phyloP scores from a whole-genome alignment of 352 stramenopile genomes.

The Phytophthora quininea region DNA sequence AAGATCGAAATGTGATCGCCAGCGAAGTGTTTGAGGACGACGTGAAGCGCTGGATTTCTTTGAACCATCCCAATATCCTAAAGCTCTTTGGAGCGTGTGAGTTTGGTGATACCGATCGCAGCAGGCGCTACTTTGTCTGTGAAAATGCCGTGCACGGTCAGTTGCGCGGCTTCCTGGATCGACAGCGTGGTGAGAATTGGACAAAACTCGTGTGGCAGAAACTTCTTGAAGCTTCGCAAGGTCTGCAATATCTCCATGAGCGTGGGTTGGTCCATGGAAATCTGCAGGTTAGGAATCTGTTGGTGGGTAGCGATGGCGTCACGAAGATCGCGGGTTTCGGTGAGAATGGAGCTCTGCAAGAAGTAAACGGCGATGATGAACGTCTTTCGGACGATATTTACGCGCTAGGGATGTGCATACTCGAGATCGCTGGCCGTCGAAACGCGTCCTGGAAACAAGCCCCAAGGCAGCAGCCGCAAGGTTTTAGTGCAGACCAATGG shows the following conservation, averaged over 20 bases:
- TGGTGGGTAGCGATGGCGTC: slow-evolving; percentile 26
- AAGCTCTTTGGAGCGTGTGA: slow-evolving; percentile 30
- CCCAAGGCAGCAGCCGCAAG: neutral
- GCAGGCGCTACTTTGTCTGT: slow-evolving; percentile 26
- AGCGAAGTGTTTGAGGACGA: neutral
- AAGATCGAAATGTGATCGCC: neutral
- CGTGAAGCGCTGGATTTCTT: slow-evolving; percentile 17
- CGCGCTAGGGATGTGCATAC: slow-evolving; percentile 18
- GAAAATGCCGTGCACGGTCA: slow-evolving; percentile 25
- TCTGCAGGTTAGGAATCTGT: slow-evolving; percentile 18
- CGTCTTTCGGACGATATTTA: slow-evolving; percentile 12
- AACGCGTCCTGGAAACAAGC: neutral
- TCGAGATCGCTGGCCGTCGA: slow-evolving; percentile 17
- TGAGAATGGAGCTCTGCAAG: neutral
- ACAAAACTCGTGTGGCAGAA: slow-evolving; percentile 20
- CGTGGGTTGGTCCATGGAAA: slow-evolving; percentile 27
- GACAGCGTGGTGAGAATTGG: neutral
- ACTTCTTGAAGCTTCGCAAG: slow-evolving; percentile 29
- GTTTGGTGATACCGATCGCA: neutral
- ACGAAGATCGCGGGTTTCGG: slow-evolving; percentile 17
- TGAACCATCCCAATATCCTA: slow-evolving; percentile 33
- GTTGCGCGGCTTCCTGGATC: slow-evolving; percentile 22
- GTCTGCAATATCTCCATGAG: slow-evolving; percentile 32
- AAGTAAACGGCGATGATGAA: slow-evolving; percentile 1
- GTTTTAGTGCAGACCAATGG: slow-evolving; percentile 24